Conservation (phyloP, 2,329 filamentous ascomycete genomes). For the Sporothrix pallida region DNA sequence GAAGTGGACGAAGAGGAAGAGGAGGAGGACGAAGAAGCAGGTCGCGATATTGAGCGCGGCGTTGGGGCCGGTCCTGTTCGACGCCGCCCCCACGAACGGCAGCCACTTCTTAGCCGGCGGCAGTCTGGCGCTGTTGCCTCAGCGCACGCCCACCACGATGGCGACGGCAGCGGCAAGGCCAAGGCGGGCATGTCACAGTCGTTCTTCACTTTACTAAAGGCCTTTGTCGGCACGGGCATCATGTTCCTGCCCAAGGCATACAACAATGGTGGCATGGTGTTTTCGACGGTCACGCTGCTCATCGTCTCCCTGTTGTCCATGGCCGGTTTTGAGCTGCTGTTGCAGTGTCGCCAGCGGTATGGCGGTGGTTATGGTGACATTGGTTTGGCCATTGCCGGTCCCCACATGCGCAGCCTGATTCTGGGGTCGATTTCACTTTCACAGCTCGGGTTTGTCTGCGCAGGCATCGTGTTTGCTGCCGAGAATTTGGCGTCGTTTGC, state of each 20-base stretch:
- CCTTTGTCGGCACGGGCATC: constrained; percentile 80
- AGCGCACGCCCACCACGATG: not conserved
- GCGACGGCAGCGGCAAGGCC: constrained; percentile 48
- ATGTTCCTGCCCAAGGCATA: constrained; percentile 84
- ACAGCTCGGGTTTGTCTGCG: constrained; percentile 78
- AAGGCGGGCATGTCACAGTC: constrained; percentile 68
- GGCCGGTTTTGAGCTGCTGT: constrained; percentile 72
- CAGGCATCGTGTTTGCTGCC: constrained; percentile 77
- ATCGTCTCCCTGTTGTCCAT: constrained; percentile 69
- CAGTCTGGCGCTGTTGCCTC: not conserved
- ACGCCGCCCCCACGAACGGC: constrained; percentile 26
- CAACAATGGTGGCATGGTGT: constrained; percentile 76
- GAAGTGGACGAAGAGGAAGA: constrained; percentile 47
- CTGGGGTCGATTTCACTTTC: constrained; percentile 74
- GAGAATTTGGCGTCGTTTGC: constrained; percentile 74
- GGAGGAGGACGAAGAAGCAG: constrained; percentile 49
- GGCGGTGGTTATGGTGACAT: constrained; percentile 79
- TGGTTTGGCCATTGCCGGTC: constrained; percentile 68
- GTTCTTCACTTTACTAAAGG: constrained; percentile 79
- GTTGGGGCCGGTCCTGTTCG: not conserved
- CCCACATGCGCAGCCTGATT: constrained; percentile 67
- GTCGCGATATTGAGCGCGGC: constrained; percentile 34
- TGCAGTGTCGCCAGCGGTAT: constrained; percentile 67
- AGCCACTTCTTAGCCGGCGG: constrained; percentile 30
- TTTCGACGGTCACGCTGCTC: constrained; percentile 72